A percentile compares a stretch with the other conserved stretches of the same genome.
phyloP scores from a whole-genome alignment of 169 alveolate genomes.

The Theileria sp. region DNA sequence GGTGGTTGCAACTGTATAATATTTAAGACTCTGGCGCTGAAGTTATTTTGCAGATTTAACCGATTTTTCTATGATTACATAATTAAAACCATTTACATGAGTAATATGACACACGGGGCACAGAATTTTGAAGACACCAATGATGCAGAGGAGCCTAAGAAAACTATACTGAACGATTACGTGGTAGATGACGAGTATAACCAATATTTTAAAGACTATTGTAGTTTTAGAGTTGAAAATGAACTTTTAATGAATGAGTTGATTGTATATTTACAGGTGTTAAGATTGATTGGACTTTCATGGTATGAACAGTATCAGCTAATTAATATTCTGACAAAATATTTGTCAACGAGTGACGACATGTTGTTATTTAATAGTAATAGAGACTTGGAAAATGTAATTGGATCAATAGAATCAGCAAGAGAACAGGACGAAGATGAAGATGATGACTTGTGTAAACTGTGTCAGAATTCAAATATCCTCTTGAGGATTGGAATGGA shows the following conservation, averaged over 20 bases:
- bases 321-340: conserved; percentile 21
- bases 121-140: neutral
- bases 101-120: neutral
- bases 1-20: conserved; percentile 51
- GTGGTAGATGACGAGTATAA: conserved; percentile 22
- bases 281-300: conserved; percentile 48
- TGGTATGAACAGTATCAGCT: conserved; percentile 57
- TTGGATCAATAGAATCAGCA: neutral
- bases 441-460: neutral
- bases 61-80: conserved; percentile 8
- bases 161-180: conserved; percentile 10
- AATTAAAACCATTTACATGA: conserved; percentile 6
- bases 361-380: neutral
- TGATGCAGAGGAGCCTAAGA: neutral
- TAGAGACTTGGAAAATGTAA: neutral
- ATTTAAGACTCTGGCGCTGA: conserved; percentile 18
- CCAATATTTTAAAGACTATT: conserved; percentile 6
- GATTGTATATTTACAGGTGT: conserved; percentile 42
- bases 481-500: conserved; percentile 14
- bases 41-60: conserved; percentile 37
- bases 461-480: conserved; percentile 2
- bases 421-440: neutral
- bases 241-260: conserved; percentile 22
- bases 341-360: conserved; percentile 9
- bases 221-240: neutral